These are phyloP conservation scores for Claviceps arundinis DNA, from an alignment of 2,329 filamentous ascomycete genomes.

Conservation along the genomic window DNA sequence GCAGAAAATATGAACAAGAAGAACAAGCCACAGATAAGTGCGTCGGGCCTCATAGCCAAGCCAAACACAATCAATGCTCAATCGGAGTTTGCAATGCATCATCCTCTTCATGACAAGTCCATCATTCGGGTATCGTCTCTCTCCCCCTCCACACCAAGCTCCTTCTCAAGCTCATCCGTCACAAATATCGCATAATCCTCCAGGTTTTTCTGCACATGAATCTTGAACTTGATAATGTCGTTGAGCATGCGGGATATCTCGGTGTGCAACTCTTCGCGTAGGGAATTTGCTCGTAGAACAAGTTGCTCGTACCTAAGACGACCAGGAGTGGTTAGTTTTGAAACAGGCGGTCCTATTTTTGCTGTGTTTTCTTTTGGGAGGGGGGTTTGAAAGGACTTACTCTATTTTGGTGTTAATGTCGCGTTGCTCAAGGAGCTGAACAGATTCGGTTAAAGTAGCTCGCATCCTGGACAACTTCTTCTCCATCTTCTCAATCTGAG, in stretches of 20 bases:
- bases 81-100: neutral
- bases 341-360: neutral
- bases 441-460: slow-evolving; percentile 66
- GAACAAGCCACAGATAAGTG: no score
- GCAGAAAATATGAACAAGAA: neutral
- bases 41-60: no score
- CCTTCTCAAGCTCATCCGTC: slow-evolving; percentile 80
- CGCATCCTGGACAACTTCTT: slow-evolving; percentile 95
- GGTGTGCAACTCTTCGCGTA: slow-evolving; percentile 95
- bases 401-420: slow-evolving; percentile 97
- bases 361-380: neutral
- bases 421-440: slow-evolving; percentile 83
- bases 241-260: slow-evolving; percentile 94
- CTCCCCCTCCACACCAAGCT: slow-evolving; percentile 53
- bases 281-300: slow-evolving; percentile 65
- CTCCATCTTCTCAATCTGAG: slow-evolving; percentile 97
- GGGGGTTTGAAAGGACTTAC: slow-evolving; percentile 34
- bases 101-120: slow-evolving; percentile 17
- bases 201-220: slow-evolving; percentile 83
- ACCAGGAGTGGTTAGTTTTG: neutral
- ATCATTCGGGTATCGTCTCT: slow-evolving; percentile 39
- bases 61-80: no score
- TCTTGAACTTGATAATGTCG: slow-evolving; percentile 97
- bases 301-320: slow-evolving; percentile 72
- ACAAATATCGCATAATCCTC: slow-evolving; percentile 94